phyloP scores from a whole-genome alignment of 192 early-diverging fungal species.

The Mortierella alpina region DNA sequence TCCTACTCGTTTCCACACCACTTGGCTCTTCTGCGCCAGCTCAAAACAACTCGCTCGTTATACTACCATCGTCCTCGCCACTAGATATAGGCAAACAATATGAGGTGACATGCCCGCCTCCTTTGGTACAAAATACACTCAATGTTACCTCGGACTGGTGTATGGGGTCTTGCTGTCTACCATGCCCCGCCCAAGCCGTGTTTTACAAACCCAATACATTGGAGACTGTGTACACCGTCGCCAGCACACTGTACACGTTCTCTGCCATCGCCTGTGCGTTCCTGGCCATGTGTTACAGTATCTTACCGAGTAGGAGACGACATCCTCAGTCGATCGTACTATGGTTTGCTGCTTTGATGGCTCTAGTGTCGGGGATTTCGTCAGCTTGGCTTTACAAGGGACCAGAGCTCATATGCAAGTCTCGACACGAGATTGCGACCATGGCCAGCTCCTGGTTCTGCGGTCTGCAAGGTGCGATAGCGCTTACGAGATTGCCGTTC shows the following conservation, averaged over 20 bases:
- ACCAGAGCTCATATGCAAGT: constrained; percentile 31
- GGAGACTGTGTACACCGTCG: constrained; percentile 19
- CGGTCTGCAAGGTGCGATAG: constrained; percentile 38
- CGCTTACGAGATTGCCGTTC: neutral
- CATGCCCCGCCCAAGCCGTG: constrained; percentile 23
- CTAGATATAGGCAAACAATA: too few relatives aligned
- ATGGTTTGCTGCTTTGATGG: constrained; percentile 10
- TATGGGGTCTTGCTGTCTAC: constrained; percentile 24
- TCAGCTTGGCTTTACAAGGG: constrained; percentile 25
- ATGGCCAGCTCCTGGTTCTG: constrained; percentile 49
- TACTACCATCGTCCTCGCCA: too few relatives aligned
- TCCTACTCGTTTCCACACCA: too few relatives aligned
- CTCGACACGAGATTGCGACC: constrained; percentile 12
- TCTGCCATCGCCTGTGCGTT: constrained; percentile 19
- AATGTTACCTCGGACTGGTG: constrained; percentile 10
- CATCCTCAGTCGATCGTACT: constrained; percentile 38
- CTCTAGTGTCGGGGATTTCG: constrained; percentile 16
- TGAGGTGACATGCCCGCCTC: constrained; percentile 26
- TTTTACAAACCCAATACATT: constrained; percentile 32
- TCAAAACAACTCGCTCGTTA: too few relatives aligned
- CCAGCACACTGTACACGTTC: constrained; percentile 15
- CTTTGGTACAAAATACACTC: constrained; percentile 16
- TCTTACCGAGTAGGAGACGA: constrained; percentile 23
- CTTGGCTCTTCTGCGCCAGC: too few relatives aligned
- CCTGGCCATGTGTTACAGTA: neutral